Base-by-base conservation (phyloP, 805 yeast genomes). In the Torulaspora maleeae region DNA sequence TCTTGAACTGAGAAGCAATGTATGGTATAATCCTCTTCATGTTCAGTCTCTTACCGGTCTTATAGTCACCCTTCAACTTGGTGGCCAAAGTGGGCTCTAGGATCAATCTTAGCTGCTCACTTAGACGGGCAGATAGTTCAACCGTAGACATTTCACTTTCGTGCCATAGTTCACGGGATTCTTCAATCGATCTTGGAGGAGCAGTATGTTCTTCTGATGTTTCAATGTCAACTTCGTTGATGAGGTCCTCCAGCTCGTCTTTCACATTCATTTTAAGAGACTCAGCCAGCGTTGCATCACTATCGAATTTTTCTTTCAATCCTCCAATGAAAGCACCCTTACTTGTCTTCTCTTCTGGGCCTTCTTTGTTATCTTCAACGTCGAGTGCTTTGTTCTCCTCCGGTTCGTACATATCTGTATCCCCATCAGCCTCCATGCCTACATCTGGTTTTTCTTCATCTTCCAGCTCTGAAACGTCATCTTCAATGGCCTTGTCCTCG, bases 21-120 rank as follows among this genome's bases (percentile, higher is more conserved):
- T 91, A 93, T 5, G 98, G 95, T 59, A 93, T 93, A 58, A 93
- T 93, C 55, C 97, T 77, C 73, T 91, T 93, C 98, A 93, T 90
- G 67, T 93, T 93, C 58, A 93, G 77, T 55, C 99, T 76, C 66
- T 93, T 93, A 65, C 99, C 99, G 1, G 97, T 90, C 67, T 90
- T 89, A 69, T 88, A 93, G 64, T 93, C 99, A 61, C 99, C 99
- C 51, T 78, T 80, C 47, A 93, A 72, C 64, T 93, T 93, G 2
- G 98, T 91, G n/a, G 97, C 95, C 49, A 86, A 71, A 0, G 99
- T 93, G 4, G 99, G 99, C 63, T 90, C 98, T 52, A 93, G 71
- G 60, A 93, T 93, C 51, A 93, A 76, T 33, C 99, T 75, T 48
- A 93, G 73, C 66, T 93, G 99, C 68, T 93, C 99, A 62, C 95